phyloP scores from a whole-genome alignment of 495 filamentous ascomycete genomes.

The Podospora anserina region DNA sequence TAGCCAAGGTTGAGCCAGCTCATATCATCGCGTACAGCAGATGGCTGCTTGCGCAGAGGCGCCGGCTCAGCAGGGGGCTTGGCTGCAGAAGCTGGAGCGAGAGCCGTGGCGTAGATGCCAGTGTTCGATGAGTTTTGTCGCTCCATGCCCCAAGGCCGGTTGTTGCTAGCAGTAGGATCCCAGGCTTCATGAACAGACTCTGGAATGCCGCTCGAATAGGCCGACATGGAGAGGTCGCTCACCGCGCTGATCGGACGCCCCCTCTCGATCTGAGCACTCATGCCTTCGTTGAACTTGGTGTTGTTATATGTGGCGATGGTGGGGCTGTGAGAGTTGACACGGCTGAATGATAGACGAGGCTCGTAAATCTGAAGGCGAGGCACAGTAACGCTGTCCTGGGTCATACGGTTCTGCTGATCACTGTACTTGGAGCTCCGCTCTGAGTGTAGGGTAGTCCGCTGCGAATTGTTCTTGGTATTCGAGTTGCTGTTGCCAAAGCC shows the following conservation, averaged over 20 bases:
- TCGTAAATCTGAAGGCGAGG: constrained; percentile 50
- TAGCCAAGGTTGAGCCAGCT: constrained; percentile 70
- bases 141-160: constrained; percentile 41
- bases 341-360: constrained; percentile 52
- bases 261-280: constrained; percentile 60
- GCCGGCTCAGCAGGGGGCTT: constrained; percentile 35
- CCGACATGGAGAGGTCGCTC: constrained; percentile 48
- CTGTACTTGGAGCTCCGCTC: constrained; percentile 54
- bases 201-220: constrained; percentile 58
- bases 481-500: constrained; percentile 40
- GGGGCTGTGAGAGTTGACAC: constrained; percentile 64
- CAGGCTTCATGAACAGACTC: constrained; percentile 52
- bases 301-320: constrained; percentile 55
- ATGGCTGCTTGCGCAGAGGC: constrained; percentile 24
- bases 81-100: constrained; percentile 32
- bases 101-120: constrained; percentile 38
- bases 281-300: constrained; percentile 51
- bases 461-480: constrained; percentile 31
- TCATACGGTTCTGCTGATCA: constrained; percentile 44
- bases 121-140: constrained; percentile 58
- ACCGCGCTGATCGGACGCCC: constrained; percentile 50
- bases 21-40: constrained; percentile 53
- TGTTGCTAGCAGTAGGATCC: constrained; percentile 43
- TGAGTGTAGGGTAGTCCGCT: constrained; percentile 43
- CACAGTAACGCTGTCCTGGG: constrained; percentile 53